Percentiles rank a stretch among this genome's conserved stretches.
Evolutionary conservation across 192 early-diverging fungal genomes (phyloP).

Genomic region (Mortierella antarctica): DNA sequence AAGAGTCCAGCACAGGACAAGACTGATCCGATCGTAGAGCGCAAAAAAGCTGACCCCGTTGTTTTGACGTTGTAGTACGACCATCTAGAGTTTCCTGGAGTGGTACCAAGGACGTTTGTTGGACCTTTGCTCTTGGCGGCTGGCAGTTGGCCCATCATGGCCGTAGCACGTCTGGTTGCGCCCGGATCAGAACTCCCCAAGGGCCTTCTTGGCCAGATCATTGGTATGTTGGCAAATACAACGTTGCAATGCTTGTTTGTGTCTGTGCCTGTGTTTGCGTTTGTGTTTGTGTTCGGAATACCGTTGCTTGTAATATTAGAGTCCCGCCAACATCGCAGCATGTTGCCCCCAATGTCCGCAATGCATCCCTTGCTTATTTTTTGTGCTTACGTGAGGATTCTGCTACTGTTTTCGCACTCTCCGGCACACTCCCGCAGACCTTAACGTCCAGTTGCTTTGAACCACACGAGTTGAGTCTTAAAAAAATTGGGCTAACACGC

Average conservation of each 20-base stretch:
- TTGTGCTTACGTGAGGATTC: slow-evolving; percentile 9
- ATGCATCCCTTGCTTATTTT: too few species aligned
- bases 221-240: slow-evolving; percentile 34
- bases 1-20: too few species aligned
- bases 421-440: not conserved
- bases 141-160: slow-evolving; percentile 60
- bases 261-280: too few species aligned
- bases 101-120: slow-evolving; percentile 94
- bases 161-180: slow-evolving; percentile 23
- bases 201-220: slow-evolving; percentile 49
- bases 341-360: too few species aligned
- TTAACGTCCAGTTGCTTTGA: too few species aligned
- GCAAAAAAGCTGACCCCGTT: not conserved
- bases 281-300: too few species aligned
- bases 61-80: slow-evolving; percentile 66
- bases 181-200: slow-evolving; percentile 39
- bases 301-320: too few species aligned
- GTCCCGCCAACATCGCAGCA: too few species aligned
- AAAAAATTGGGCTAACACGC: not conserved
- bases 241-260: too few species aligned
- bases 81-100: slow-evolving; percentile 93
- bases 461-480: too few species aligned
- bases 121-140: slow-evolving; percentile 78
- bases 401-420: not conserved
- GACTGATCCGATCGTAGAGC: not conserved